Percentiles rank a stretch among this genome's conserved stretches.
Evolutionary conservation across 441 rosid species (phyloP).

Genomic region (Biscutella laevigata): DNA sequence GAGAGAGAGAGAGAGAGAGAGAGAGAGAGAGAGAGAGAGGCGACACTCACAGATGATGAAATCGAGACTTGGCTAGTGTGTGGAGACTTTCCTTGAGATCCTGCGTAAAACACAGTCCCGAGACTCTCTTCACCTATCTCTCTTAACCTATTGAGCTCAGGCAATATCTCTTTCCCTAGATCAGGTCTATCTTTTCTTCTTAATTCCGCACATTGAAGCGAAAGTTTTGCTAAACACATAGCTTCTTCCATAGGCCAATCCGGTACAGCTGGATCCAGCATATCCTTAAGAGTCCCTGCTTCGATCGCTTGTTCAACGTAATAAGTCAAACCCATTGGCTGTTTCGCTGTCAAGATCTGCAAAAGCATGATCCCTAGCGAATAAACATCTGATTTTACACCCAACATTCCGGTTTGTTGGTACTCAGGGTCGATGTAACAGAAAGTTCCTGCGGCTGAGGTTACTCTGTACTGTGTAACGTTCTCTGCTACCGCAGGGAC

Average conservation of each 20-base stretch:
- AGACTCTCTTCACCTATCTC: constrained; percentile 43
- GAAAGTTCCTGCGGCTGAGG: constrained; percentile 61
- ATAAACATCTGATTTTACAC: constrained; percentile 65
- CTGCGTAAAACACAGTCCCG: constrained; percentile 21
- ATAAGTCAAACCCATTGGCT: constrained; percentile 46
- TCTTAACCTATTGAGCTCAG: constrained; percentile 42
- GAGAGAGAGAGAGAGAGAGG: no score
- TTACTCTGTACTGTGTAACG: constrained; percentile 39
- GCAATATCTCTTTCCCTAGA: constrained; percentile 48
- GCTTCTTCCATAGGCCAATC: constrained; percentile 63
- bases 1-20: no score
- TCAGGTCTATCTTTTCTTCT: constrained; percentile 65
- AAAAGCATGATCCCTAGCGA: constrained; percentile 61
- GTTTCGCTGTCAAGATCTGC: constrained; percentile 48
- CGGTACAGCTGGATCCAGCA: constrained; percentile 44
- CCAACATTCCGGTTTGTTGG: constrained; percentile 66
- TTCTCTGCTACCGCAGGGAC: constrained; percentile 55
- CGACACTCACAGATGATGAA: no score
- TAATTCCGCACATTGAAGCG: constrained; percentile 45
- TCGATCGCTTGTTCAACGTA: constrained; percentile 33
- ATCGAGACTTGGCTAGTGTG: constrained; percentile 22
- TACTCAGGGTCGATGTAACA: constrained; percentile 72
- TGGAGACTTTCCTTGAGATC: constrained; percentile 26
- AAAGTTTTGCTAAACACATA: constrained; percentile 38
- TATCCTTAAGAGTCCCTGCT: constrained; percentile 33